Evolutionary conservation across 345 rosid species (phyloP).

Genomic region (Gossypium anomalum): DNA sequence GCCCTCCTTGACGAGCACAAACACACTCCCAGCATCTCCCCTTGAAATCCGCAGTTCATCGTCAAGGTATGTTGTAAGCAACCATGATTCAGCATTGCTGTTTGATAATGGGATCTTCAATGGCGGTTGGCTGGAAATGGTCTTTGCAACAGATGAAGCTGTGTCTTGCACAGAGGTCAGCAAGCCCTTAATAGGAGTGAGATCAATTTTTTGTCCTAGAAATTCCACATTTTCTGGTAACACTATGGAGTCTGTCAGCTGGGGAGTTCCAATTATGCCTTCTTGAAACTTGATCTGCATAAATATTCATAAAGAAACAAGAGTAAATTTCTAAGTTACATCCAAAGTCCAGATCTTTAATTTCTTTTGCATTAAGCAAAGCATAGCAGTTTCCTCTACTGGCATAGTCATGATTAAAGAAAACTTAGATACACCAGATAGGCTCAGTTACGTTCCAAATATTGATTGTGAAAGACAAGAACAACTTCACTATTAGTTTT

Average conservation of each 20-base stretch:
- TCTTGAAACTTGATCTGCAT: conserved; percentile 81
- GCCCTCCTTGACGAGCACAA: conserved; percentile 86
- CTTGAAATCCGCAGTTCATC: conserved; percentile 82
- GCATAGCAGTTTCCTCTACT: neutral
- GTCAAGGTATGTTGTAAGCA: conserved; percentile 87
- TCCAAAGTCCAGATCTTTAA: neutral
- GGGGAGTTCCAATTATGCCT: conserved; percentile 91
- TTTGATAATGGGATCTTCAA: conserved; percentile 63
- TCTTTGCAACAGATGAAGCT: conserved; percentile 71
- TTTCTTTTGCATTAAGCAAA: neutral
- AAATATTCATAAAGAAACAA: neutral
- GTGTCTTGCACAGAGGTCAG: conserved; percentile 79
- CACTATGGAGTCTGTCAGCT: conserved; percentile 76
- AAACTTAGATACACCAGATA: neutral
- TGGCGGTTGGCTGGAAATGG: conserved; percentile 90
- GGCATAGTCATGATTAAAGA: neutral
- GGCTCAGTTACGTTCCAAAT: neutral
- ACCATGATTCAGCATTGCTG: conserved; percentile 75
- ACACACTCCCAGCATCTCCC: conserved; percentile 84
- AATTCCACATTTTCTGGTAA: conserved; percentile 75
- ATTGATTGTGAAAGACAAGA: neutral
- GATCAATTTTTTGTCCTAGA: conserved; percentile 80
- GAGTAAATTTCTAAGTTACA: neutral
- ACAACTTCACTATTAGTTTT: neutral
- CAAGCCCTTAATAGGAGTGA: conserved; percentile 63